Percentiles rank a stretch among this genome's conserved stretches.
Evolutionary conservation across 2,329 filamentous ascomycete genomes (phyloP).

Genomic region (Plenodomus lindquistii): DNA sequence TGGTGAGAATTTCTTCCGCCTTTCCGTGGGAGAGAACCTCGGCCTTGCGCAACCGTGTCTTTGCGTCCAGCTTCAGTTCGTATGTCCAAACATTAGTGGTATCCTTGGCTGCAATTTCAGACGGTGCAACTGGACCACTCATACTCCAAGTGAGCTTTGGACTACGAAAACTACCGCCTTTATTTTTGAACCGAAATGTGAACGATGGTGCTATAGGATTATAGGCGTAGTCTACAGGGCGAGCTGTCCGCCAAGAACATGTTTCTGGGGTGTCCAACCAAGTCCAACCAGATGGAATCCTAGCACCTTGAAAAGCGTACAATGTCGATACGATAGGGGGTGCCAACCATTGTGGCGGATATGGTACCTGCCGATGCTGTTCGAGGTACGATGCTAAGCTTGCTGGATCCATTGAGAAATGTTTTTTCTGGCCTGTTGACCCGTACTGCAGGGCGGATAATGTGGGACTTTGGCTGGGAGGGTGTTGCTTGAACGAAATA

Average conservation of each 20-base stretch:
- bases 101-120: constrained; percentile 1
- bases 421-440: constrained; percentile 1
- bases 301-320: constrained; percentile 18
- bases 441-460: constrained; percentile 14
- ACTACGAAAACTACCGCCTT: constrained; percentile 28
- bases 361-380: constrained; percentile 31
- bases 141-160: constrained; percentile 35
- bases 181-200: constrained; percentile 30
- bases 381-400: constrained; percentile 32
- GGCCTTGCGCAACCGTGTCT: constrained; percentile 26
- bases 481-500: constrained; percentile 4
- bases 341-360: constrained; percentile 38
- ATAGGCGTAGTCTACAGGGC: constrained; percentile 16
- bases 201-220: constrained; percentile 19
- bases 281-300: constrained; percentile 13
- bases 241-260: constrained; percentile 25
- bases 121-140: constrained; percentile 9
- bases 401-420: constrained; percentile 9
- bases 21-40: constrained; percentile 26
- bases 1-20: constrained; percentile 24
- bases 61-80: constrained; percentile 27
- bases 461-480: constrained; percentile 10
- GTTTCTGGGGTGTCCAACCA: constrained; percentile 33
- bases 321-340: constrained; percentile 24
- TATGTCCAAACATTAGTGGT: constrained; percentile 28